Percentiles rank a stretch among this genome's conserved stretches.
Conservation (phyloP, 306 rosid genomes). For the Vicia sativa region DNA sequence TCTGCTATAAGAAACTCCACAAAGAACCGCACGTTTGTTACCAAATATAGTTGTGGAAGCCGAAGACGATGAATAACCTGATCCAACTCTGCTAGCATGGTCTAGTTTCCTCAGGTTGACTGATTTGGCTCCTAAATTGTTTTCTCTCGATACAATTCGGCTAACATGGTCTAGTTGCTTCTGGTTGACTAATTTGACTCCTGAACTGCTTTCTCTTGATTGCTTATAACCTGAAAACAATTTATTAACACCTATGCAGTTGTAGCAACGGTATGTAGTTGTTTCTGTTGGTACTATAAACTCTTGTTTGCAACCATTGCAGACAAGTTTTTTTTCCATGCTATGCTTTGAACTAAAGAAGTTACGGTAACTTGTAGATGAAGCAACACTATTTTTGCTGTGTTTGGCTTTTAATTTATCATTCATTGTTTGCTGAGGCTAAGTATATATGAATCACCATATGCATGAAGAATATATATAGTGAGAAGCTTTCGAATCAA, state of each 20-base stretch:
- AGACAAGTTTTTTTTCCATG: conserved; percentile 1
- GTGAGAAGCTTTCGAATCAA: neutral
- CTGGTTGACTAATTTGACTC: neutral
- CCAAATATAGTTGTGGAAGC: neutral
- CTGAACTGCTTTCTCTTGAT: neutral
- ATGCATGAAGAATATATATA: conserved; percentile 3
- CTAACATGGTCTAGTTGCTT: neutral
- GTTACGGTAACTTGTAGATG: conserved; percentile 1
- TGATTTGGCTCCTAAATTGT: neutral
- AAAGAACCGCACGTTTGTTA: conserved; percentile 67
- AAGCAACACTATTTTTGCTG: conserved; percentile 18
- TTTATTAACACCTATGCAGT: neutral
- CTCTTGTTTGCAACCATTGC: conserved; percentile 26
- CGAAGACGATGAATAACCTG: neutral
- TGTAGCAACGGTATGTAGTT: conserved; percentile 17
- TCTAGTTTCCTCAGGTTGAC: neutral
- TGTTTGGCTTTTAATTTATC: neutral
- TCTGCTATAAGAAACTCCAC: conserved; percentile 60
- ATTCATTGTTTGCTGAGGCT: conserved; percentile 26
- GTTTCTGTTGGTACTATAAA: neutral
- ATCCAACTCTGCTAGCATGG: neutral
- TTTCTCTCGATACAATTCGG: neutral
- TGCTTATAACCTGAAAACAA: conserved; percentile 5
- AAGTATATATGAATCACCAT: neutral
- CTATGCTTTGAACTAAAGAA: conserved; percentile 1